Percentiles rank a stretch among this genome's conserved stretches.
Conservation (phyloP, 441 rosid species). For the Erodium moschatum region DNA sequence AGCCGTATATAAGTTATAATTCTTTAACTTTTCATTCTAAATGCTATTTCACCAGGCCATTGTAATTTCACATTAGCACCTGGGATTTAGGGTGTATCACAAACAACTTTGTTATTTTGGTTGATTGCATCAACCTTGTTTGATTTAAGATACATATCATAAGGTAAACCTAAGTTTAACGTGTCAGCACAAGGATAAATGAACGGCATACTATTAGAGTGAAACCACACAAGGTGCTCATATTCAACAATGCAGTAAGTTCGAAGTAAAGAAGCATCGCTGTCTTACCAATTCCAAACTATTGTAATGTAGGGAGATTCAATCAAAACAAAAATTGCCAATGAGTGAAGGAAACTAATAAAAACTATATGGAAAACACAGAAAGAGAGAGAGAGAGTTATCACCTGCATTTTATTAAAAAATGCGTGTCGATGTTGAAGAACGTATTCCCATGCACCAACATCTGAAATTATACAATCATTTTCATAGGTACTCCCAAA, state of each 20-base stretch:
- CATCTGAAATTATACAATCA: conserved; percentile 35
- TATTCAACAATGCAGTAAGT: background rate
- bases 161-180: background rate
- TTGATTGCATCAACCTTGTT: too few species aligned
- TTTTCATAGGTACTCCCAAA: background rate
- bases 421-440: conserved; percentile 76
- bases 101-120: background rate
- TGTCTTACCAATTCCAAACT: background rate
- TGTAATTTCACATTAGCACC: background rate
- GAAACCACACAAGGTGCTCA: background rate
- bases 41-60: too few species aligned
- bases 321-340: background rate
- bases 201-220: background rate
- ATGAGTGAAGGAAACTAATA: background rate
- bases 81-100: background rate
- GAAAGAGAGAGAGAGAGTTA: conserved; percentile 9
- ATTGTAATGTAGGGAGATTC: background rate
- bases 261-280: background rate
- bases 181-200: background rate
- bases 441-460: conserved; percentile 84
- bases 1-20: background rate
- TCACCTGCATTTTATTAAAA: conserved; percentile 91
- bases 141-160: background rate
- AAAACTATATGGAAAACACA: background rate
- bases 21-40: background rate